Conservation (phyloP, 2,329 filamentous ascomycete species). For the Coccinonectria pachysandricola region DNA sequence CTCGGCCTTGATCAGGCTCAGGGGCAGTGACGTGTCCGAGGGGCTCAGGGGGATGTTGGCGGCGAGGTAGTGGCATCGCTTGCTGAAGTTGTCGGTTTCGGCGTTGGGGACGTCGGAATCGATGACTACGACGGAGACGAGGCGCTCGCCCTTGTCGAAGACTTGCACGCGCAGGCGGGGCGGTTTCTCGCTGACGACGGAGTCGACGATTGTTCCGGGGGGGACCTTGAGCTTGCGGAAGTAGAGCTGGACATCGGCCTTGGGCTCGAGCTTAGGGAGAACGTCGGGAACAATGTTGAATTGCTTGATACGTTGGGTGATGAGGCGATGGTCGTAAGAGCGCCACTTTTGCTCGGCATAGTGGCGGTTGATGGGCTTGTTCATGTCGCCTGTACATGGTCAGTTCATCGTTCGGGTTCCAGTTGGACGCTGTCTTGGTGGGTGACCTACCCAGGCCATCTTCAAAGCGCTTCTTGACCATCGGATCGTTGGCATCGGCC, state of each 20-base stretch:
- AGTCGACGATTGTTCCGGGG: constrained; percentile 71
- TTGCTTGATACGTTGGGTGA: constrained; percentile 77
- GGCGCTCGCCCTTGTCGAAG: constrained; percentile 70
- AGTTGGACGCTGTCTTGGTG: neutral
- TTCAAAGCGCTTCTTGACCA: constrained; percentile 89
- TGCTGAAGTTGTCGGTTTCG: constrained; percentile 63
- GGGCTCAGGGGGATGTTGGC: constrained; percentile 47
- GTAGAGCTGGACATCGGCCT: constrained; percentile 68
- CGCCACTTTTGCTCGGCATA: constrained; percentile 85
- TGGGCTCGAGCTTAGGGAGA: constrained; percentile 67
- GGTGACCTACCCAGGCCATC: constrained; percentile 65
- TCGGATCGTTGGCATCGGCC: constrained; percentile 89
- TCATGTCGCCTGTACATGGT: constrained; percentile 66
- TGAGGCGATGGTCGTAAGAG: constrained; percentile 65
- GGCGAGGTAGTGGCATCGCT: constrained; percentile 81
- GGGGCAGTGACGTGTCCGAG: constrained; percentile 49
- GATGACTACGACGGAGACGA: constrained; percentile 76
- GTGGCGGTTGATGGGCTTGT: constrained; percentile 88
- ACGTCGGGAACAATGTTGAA: constrained; percentile 85
- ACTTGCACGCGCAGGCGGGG: constrained; percentile 74
- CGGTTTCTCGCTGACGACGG: constrained; percentile 58
- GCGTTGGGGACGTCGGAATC: constrained; percentile 84
- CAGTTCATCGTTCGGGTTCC: constrained; percentile 8
- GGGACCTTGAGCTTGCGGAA: constrained; percentile 62
- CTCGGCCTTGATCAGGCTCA: constrained; percentile 48